A percentile compares a stretch with the other conserved stretches of the same genome.
These are phyloP conservation scores for Paramecium tetraurelia DNA, from an alignment of 73 alveolate species.

Conservation along the genomic window DNA sequence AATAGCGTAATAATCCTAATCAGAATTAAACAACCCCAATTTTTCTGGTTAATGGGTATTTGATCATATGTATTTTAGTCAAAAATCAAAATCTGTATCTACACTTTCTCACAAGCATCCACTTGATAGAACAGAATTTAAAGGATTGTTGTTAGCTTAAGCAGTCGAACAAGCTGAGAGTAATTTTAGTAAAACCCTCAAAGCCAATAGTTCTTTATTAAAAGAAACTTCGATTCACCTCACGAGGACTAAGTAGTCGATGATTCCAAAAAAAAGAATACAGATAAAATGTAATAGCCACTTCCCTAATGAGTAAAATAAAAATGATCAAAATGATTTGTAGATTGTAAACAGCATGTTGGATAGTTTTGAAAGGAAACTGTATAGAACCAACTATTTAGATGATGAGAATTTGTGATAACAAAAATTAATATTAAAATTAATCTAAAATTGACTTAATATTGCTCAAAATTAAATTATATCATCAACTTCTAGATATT, in stretches of 20 bases:
- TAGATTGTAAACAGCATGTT: neutral
- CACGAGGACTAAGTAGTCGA: neutral
- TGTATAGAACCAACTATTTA: neutral
- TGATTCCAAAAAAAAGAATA: neutral
- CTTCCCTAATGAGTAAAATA: neutral
- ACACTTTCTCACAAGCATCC: constrained; percentile 7
- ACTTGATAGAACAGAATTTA: constrained; percentile 33
- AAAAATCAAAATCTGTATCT: constrained; percentile 5
- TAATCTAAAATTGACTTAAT: neutral
- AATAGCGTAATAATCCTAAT: neutral
- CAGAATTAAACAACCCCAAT: neutral
- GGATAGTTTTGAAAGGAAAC: constrained; percentile 10
- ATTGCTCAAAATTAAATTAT: neutral
- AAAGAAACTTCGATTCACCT: neutral
- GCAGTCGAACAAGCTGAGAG: constrained; percentile 34
- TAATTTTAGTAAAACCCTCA: constrained; percentile 13
- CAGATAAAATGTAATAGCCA: neutral
- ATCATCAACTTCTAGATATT: neutral
- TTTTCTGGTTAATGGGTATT: neutral
- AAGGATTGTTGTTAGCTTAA: constrained; percentile 32
- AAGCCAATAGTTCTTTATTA: constrained; percentile 4
- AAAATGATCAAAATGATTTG: neutral
- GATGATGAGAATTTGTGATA: neutral
- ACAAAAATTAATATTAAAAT: neutral
- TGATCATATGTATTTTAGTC: neutral